Percentiles rank a stretch among this genome's conserved stretches.
Conservation (phyloP, 2,329 filamentous ascomycete genomes). For the Karstenula rhodostoma region DNA sequence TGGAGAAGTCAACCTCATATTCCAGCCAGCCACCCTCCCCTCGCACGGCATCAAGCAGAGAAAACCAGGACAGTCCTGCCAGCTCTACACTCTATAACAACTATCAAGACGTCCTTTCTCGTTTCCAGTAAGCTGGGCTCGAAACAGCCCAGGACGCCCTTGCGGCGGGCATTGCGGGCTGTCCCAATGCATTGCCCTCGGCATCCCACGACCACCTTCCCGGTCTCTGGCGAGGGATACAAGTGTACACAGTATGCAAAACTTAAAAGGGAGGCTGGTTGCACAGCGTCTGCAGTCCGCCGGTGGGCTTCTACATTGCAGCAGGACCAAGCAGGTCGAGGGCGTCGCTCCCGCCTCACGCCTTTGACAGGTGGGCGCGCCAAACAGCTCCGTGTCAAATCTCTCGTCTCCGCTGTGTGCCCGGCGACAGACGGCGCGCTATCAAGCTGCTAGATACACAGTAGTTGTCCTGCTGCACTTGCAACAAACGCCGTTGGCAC, state of each 20-base stretch:
- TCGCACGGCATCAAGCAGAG: neutral
- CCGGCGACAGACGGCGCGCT: too few relatives aligned
- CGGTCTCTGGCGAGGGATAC: conserved; percentile 1
- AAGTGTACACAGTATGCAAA: neutral
- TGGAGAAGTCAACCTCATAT: neutral
- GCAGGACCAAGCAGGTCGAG: neutral
- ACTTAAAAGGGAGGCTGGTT: conserved; percentile 3
- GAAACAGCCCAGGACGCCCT: conserved; percentile 1
- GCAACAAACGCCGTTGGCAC: neutral
- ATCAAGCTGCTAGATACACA: neutral
- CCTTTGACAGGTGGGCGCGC: conserved; percentile 5
- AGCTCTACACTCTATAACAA: neutral
- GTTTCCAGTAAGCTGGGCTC: neutral
- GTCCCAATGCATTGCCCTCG: neutral
- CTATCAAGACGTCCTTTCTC: neutral
- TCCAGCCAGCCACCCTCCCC: neutral
- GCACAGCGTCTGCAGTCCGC: conserved; percentile 8
- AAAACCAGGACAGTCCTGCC: neutral
- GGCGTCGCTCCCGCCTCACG: neutral
- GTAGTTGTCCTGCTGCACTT: neutral
- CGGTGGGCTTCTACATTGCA: neutral
- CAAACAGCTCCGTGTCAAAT: neutral
- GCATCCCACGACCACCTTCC: conserved; percentile 3
- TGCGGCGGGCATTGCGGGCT: conserved; percentile 5
- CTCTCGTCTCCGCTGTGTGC: neutral